phyloP scores from a whole-genome alignment of 768 basidiomycete genomes.

The Boletus speciosus region DNA sequence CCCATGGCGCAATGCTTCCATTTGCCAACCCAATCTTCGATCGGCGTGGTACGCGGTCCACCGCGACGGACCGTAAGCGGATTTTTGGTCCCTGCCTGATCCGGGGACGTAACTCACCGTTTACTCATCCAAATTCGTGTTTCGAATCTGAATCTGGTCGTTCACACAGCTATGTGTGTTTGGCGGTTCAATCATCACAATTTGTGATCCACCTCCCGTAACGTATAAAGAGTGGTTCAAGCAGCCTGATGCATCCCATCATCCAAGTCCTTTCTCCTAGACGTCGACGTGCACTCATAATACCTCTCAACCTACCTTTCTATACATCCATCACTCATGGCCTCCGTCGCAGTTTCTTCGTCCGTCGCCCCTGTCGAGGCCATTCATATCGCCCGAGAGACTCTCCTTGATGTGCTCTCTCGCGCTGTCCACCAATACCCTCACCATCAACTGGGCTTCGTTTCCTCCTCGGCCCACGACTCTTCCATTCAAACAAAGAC shows the following conservation, averaged over 20 bases:
- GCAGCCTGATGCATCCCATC: not conserved
- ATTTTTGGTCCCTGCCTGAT: not conserved
- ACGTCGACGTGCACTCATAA: not conserved
- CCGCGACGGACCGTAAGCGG: not conserved
- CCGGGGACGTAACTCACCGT: not conserved
- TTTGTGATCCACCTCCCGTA: not conserved
- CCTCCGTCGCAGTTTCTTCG: constrained; percentile 13
- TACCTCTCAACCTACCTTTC: not conserved
- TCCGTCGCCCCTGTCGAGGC: constrained; percentile 4
- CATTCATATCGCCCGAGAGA: constrained; percentile 10
- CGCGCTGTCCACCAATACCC: constrained; percentile 22
- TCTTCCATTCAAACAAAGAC: constrained; percentile 28
- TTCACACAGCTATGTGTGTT: not conserved
- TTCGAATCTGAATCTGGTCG: not conserved
- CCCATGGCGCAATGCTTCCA: not conserved
- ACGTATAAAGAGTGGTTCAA: constrained; percentile 22
- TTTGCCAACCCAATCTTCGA: constrained; percentile 5
- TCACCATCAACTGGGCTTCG: constrained; percentile 23
- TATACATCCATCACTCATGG: constrained; percentile 10
- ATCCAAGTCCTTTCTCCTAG: not conserved
- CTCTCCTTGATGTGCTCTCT: constrained; percentile 23
- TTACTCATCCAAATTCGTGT: not conserved
- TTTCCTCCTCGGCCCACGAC: constrained; percentile 26
- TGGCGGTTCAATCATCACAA: not conserved
- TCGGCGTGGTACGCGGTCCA: constrained; percentile 8